Evolutionary conservation across 2,329 filamentous ascomycete species (phyloP).

Genomic region (Aspergillus quadrilineatus): DNA sequence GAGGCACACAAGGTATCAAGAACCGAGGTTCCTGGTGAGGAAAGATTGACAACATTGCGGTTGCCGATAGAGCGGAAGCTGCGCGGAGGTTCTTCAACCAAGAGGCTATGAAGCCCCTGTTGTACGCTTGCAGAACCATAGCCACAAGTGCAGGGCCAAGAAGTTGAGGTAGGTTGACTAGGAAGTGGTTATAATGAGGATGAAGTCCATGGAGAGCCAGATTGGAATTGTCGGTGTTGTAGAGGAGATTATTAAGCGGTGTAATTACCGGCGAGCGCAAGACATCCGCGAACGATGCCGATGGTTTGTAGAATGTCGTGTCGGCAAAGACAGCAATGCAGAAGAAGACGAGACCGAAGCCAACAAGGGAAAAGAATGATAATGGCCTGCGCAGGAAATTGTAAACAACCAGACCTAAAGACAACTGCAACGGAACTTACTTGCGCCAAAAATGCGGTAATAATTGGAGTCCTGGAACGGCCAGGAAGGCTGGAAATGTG

Average conservation of each 20-base stretch:
- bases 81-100: conserved; percentile 42
- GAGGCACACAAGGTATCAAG: conserved; percentile 51
- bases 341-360: conserved; percentile 66
- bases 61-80: conserved; percentile 45
- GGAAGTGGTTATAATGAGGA: conserved; percentile 73
- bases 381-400: conserved; percentile 47
- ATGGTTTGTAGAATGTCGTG: conserved; percentile 71
- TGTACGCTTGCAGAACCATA: conserved; percentile 50
- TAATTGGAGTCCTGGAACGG: conserved; percentile 79
- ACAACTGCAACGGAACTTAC: conserved; percentile 50
- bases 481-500: conserved; percentile 89
- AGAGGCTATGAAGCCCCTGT: conserved; percentile 26
- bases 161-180: conserved; percentile 69
- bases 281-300: conserved; percentile 36
- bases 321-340: conserved; percentile 76
- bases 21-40: conserved; percentile 56
- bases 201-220: conserved; percentile 74
- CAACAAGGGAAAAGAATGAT: conserved; percentile 61
- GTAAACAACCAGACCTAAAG: conserved; percentile 5
- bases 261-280: conserved; percentile 66
- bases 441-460: conserved; percentile 81
- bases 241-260: conserved; percentile 73
- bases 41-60: conserved; percentile 46
- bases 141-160: conserved; percentile 68
- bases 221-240: conserved; percentile 70